phyloP scores from a whole-genome alignment of 306 rosid genomes.

The Vachellia pachyceras region DNA sequence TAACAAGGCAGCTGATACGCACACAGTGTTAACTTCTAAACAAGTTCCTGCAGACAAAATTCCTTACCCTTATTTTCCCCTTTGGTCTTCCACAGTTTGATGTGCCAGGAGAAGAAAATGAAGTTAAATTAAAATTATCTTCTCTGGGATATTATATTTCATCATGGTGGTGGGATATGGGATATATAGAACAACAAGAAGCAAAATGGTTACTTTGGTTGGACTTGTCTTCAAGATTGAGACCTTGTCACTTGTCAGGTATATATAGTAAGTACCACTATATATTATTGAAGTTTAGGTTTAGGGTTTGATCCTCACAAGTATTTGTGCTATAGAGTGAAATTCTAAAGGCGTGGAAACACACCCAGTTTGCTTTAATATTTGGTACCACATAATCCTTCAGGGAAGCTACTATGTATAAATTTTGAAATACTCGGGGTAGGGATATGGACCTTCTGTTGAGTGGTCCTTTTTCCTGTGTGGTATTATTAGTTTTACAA shows the following conservation, averaged over 20 bases:
- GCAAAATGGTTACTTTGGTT: not conserved
- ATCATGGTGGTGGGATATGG: not conserved
- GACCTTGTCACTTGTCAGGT: not conserved
- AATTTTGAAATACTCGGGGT: not conserved
- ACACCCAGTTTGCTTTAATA: not conserved
- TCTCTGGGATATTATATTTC: not conserved
- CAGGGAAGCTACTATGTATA: not conserved
- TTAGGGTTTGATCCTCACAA: not conserved
- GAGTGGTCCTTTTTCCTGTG: not conserved
- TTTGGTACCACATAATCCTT: slow-evolving; percentile 2
- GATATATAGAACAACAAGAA: not conserved
- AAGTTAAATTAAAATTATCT: not conserved
- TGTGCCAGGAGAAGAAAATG: not conserved
- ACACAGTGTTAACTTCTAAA: not conserved
- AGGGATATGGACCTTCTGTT: not conserved
- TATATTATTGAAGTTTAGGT: slow-evolving; percentile 1
- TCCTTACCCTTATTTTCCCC: too few species aligned
- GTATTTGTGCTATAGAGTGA: not conserved
- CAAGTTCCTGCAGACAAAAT: not conserved
- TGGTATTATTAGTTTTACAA: not conserved
- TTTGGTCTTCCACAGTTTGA: not conserved
- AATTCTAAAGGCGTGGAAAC: not conserved
- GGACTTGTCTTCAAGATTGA: not conserved
- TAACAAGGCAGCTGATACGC: not conserved
- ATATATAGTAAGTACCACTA: not conserved